Evolutionary conservation across 441 rosid species (phyloP), one percentile per base, ranked within the genome.

Genomic region (Jatropha podagrica): DNA sequence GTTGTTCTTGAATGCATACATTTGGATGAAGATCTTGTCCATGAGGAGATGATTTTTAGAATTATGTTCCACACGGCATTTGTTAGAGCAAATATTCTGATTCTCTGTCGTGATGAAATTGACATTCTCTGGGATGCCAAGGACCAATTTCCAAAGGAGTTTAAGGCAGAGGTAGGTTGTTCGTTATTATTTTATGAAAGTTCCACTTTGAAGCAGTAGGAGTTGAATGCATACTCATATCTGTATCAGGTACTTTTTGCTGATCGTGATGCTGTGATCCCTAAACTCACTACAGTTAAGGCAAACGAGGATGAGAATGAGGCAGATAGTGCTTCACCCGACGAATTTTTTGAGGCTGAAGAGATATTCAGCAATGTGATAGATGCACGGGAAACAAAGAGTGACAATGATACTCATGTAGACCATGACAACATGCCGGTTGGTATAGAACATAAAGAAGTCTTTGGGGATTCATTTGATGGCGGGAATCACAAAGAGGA

Each of bases 271-370:
- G 85, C 92, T 70, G 81, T 82, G 79, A 82, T 91, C 73, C 88
- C 97, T 81, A 58, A 79, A 80, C 82, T 88, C 82, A 77, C 86
- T 70, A 74, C 87, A 80, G 80, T 82, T 40, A 15, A 49, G 38
- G 74, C 79, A 40, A 79, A 74, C 63, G 97, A 92, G 67, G 97
- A 92, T 78, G 90, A 81, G 51, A 83, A 78, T 65, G 98, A 92
- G 65, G 59, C 77, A 1, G 99, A 87, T 67, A 75, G 79, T 74
- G 81, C 89, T 83, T 88, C 99, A 66, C 94, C 97, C 23, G 98
- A 96, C 77, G 98, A 96, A 70, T 94, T 93, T 85, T 96, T 87
- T 80, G 99, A 96, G 88, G 98, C 90, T 65, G 97, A 96, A 84
- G 97, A 96, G 87, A 91, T 92, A 60, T 94, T 96, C 81, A 88